Conservation (phyloP, 179 eudicot genomes). For the Silene vulgaris region DNA sequence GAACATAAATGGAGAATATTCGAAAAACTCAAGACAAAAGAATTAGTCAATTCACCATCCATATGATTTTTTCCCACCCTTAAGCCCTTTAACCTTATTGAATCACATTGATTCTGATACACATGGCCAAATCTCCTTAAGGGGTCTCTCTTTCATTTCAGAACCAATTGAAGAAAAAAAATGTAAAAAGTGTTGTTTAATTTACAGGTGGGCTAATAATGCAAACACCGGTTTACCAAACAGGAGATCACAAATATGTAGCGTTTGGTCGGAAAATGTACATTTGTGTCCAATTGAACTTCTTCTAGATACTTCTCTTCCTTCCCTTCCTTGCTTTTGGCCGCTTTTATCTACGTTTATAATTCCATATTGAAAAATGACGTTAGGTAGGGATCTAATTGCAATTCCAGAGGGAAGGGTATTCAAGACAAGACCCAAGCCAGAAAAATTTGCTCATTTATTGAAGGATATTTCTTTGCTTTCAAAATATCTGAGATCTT, state of each 20-base stretch:
- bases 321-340: constrained; percentile 3
- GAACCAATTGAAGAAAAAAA: no score
- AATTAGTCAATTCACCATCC: background rate
- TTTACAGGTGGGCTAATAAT: no score
- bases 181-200: no score
- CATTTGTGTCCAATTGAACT: constrained; percentile 3
- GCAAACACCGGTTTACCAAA: no score
- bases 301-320: background rate
- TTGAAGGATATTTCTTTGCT: background rate
- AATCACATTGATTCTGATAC: background rate
- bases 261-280: background rate
- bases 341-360: no score
- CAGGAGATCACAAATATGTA: background rate
- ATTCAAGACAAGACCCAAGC: background rate
- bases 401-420: background rate
- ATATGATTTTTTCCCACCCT: background rate
- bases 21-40: background rate
- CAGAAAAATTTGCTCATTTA: background rate
- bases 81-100: background rate
- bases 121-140: background rate
- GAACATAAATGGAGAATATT: background rate
- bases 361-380: no score
- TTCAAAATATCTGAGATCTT: background rate
- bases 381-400: background rate
- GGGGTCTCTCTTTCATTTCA: background rate